Percentiles rank a stretch among this genome's conserved stretches.
Evolutionary conservation across 805 yeast species (phyloP).

Genomic region (Metschnikowia aberdeeniae): DNA sequence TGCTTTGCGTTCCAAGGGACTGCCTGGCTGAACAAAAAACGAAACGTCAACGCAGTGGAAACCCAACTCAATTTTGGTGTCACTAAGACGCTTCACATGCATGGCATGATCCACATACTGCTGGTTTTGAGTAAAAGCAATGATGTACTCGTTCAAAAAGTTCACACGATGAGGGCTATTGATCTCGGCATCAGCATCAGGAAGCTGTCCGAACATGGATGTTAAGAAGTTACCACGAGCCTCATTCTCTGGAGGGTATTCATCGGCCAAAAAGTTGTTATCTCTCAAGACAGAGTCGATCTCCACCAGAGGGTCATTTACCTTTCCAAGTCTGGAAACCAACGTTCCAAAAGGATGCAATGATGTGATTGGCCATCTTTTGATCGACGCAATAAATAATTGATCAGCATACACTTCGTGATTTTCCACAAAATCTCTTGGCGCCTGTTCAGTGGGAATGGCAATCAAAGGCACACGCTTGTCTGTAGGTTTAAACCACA

Average conservation of each 20-base stretch:
- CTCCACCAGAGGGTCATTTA: constrained; percentile 73
- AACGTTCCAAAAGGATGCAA: constrained; percentile 96
- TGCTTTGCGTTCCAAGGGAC: constrained; percentile 80
- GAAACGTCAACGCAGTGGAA: constrained; percentile 83
- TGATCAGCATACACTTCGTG: constrained; percentile 79
- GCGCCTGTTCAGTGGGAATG: constrained; percentile 97
- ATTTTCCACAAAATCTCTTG: constrained; percentile 89
- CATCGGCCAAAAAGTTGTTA: constrained; percentile 77
- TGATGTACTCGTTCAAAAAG: constrained; percentile 55
- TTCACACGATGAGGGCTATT: constrained; percentile 42
- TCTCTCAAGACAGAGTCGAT: constrained; percentile 87
- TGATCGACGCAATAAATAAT: constrained; percentile 89
- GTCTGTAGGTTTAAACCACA: constrained; percentile 98
- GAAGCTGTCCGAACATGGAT: constrained; percentile 32
- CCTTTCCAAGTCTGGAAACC: constrained; percentile 78
- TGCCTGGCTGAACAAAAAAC: constrained; percentile 64
- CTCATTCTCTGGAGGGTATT: constrained; percentile 50
- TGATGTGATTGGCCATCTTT: constrained; percentile 99
- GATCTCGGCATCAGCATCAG: constrained; percentile 37
- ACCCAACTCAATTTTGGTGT: constrained; percentile 70
- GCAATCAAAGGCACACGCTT: constrained; percentile 97
- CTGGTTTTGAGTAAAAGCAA: constrained; percentile 59
- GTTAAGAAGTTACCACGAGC: constrained; percentile 17
- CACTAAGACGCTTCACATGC: constrained; percentile 63
- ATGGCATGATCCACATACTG: constrained; percentile 70